Base-by-base conservation (phyloP, 768 basidiomycete genomes). In the Agaricus subrufescens region DNA sequence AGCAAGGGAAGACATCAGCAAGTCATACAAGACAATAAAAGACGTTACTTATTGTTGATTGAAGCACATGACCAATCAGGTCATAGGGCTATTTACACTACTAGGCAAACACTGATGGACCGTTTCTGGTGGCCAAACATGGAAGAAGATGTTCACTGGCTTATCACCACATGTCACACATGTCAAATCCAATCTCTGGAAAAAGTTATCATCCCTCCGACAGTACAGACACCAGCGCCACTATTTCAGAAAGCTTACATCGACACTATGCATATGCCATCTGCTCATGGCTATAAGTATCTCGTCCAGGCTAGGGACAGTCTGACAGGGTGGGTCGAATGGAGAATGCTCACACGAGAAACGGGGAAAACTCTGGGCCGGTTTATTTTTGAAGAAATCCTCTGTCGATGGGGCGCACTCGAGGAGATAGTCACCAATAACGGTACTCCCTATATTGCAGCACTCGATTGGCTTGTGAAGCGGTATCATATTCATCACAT, bases 251-350 rank as follows among this genome's bases (percentile, higher is more conserved):
- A 73, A 37, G 65, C 70, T 0, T 69, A 77, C 40, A 61, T 74
- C 7, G 71, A 80, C 59, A 69, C 71, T 0, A 78, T 80, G 74
- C 61, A 66, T 46, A 69, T 80, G 62, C 75, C 71, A 0, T 54
- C 49, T 0, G 63, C 72, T 0, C 62, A 63, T 1, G 66, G 73
- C 0, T 75, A 58, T 57, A 59, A 58, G 6, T 72, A 71, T 31
- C 56, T 78, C 10, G 58, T 78, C 0, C 75, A 75, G 45, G 76
- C 65, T 0, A 60, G 67, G 0, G 73, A 70, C 53, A 66, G 66
- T 0, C 68, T 78, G 0, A 65, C 67, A 0, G 56, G 56, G 7
- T 76, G 66, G 44, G 66, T 69, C 0, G 73, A 77, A 62, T 71
- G 55, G 50, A 52, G 58, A 0, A 56, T 62, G 40, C 61, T 76